Percentiles rank a stretch among this genome's conserved stretches.
Evolutionary conservation across 768 basidiomycete species (phyloP).

Genomic region (Boletus reticulatus): DNA sequence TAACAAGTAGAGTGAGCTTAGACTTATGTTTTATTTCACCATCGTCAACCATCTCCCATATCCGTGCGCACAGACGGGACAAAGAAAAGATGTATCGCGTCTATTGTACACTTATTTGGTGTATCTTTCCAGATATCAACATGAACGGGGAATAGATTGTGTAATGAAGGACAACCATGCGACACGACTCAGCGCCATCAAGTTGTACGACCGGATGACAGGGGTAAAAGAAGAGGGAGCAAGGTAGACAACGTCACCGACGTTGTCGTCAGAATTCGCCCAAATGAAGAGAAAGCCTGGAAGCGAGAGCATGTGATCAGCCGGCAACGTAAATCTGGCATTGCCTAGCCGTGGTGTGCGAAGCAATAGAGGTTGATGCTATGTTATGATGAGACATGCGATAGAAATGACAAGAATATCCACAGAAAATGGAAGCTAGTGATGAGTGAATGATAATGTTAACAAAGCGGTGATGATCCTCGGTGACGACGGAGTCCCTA

Average conservation of each 20-base stretch:
- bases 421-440: constrained; percentile 32
- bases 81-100: neutral
- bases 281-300: neutral
- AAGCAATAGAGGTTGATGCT: constrained; percentile 25
- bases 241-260: neutral
- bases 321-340: neutral
- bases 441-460: neutral
- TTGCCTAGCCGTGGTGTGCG: neutral
- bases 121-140: neutral
- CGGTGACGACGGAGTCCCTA: constrained; percentile 1
- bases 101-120: neutral
- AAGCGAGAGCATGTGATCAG: neutral
- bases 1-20: too few relatives aligned
- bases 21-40: too few relatives aligned
- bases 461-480: neutral
- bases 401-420: constrained; percentile 23
- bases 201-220: neutral
- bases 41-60: too few relatives aligned
- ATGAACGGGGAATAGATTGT: neutral
- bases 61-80: too few relatives aligned
- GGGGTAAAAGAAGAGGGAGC: too few relatives aligned
- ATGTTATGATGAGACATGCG: constrained; percentile 30
- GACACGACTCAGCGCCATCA: neutral
- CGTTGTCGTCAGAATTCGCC: neutral
- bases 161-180: neutral